Conservation (phyloP, 1,284 basidiomycete genomes). For the Phenoliferia sp. region DNA sequence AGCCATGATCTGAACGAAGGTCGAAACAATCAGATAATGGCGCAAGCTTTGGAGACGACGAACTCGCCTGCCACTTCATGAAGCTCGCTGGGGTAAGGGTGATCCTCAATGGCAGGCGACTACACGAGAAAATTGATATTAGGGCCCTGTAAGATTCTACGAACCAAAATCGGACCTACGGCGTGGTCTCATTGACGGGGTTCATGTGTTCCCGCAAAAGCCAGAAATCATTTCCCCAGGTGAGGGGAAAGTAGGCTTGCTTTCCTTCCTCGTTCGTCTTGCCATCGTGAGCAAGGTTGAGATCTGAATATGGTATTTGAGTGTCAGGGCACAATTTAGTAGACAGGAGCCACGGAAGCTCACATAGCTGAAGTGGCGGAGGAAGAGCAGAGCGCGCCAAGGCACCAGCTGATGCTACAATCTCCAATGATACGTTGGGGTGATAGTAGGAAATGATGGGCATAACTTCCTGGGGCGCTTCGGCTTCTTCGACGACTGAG, state of each 20-base stretch:
- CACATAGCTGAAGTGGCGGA: slow-evolving; percentile 50
- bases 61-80: slow-evolving; percentile 40
- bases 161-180: not conserved
- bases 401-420: slow-evolving; percentile 64
- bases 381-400: slow-evolving; percentile 60
- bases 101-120: slow-evolving; percentile 59
- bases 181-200: slow-evolving; percentile 41
- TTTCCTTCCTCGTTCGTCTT: slow-evolving; percentile 10
- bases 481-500: slow-evolving; percentile 42
- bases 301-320: slow-evolving; percentile 14
- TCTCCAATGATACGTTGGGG: slow-evolving; percentile 78
- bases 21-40: not conserved
- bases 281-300: slow-evolving; percentile 18
- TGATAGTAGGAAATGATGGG: slow-evolving; percentile 75
- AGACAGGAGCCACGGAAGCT: no score
- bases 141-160: no score
- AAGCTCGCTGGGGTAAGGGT: slow-evolving; percentile 67
- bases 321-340: no score
- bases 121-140: not conserved
- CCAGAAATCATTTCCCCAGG: slow-evolving; percentile 96
- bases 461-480: slow-evolving; percentile 29
- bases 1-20: slow-evolving; percentile 31
- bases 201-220: slow-evolving; percentile 39
- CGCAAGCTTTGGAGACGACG: not conserved
- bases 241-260: slow-evolving; percentile 69